Base-by-base conservation (phyloP, 2,329 filamentous ascomycete genomes). In the Leptographium radiaticola region DNA sequence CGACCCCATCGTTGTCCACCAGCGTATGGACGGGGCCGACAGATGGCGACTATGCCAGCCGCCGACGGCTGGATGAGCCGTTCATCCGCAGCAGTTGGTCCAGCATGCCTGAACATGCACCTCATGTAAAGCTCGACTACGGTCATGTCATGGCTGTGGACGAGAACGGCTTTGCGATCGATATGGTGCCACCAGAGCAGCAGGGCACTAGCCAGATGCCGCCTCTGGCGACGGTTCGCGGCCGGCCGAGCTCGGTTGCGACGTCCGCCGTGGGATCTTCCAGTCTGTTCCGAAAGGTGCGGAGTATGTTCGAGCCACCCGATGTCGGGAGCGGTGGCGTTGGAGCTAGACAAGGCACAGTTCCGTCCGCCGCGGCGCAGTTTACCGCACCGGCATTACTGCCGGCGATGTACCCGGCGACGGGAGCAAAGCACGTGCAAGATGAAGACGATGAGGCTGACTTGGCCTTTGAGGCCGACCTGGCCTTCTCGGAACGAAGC, bases 251-350 rank as follows among this genome's bases (percentile, higher is more conserved):
- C 5, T 46, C 44, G 30, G 7, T 46, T 11, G 30, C 46, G 30
- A 9, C 44, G 13, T 33, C 44, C 12, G 15, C 15, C 12, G 39
- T 13, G 39, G 15, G 10, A 18, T 16, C 39, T 2, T 10, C 61
- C 11, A 64, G 61, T 15, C 59, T 72, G 20, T 71, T 72, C 61
- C 64, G 68, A 51, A 65, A 66, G 36, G 69, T 72, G 65, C 66
- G 70, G 25, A 70, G 60, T 55, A 67, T 72, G 43, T 72, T 72
- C 52, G 70, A 72, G 56, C 61, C 20, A 25, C 42, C 60, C 31
- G 30, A 40, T 5, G 31, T 11, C 18, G 39, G 25, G 25, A 25
- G 25, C 25, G 25, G 25, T 3, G 25, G 25, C 25, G 4, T 12
- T 5, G 3, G 25, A 16, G 15, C 38, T 15, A 33, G 30, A 9